phyloP scores from a whole-genome alignment of 108 stramenopile genomes.

The Pseudonitzschia delicatissima region DNA sequence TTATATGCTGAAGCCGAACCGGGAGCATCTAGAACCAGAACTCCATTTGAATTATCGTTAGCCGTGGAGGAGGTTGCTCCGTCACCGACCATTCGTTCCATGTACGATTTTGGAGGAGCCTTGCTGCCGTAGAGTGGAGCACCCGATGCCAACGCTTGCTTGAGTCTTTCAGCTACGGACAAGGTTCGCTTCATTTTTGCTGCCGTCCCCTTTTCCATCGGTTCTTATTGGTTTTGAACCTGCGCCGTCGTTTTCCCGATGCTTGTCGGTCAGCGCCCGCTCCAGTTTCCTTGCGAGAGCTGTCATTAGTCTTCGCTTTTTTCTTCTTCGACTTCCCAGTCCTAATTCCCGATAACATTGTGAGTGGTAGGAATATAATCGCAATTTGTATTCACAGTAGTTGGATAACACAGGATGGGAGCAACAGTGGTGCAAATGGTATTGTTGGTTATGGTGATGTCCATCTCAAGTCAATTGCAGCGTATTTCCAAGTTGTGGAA shows the following conservation, averaged over 20 bases:
- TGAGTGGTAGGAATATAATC: too few relatives aligned
- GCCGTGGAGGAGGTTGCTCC: neutral
- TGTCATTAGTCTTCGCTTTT: slow-evolving; percentile 26
- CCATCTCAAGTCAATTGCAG: too few relatives aligned
- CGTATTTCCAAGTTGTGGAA: too few relatives aligned
- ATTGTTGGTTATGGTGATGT: too few relatives aligned
- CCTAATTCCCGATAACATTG: slow-evolving; percentile 66
- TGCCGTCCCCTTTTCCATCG: neutral
- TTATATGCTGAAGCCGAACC: slow-evolving; percentile 10
- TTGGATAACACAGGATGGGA: too few relatives aligned
- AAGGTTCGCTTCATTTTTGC: slow-evolving; percentile 27
- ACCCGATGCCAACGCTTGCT: slow-evolving; percentile 33
- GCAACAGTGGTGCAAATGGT: too few relatives aligned
- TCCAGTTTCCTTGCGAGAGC: neutral
- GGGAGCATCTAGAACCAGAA: neutral
- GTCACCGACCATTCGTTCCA: slow-evolving; percentile 3
- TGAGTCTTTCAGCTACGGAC: slow-evolving; percentile 54
- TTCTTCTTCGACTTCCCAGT: slow-evolving; percentile 57
- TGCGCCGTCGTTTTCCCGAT: neutral
- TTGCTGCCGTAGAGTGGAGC: neutral
- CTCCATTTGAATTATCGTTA: neutral
- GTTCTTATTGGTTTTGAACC: neutral
- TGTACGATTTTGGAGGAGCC: neutral
- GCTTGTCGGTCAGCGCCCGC: neutral
- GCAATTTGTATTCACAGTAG: too few relatives aligned